These are phyloP conservation scores for Chlamydomonas reinhardtii DNA, from an alignment of 163 green algal genomes.

Conservation along the genomic window DNA sequence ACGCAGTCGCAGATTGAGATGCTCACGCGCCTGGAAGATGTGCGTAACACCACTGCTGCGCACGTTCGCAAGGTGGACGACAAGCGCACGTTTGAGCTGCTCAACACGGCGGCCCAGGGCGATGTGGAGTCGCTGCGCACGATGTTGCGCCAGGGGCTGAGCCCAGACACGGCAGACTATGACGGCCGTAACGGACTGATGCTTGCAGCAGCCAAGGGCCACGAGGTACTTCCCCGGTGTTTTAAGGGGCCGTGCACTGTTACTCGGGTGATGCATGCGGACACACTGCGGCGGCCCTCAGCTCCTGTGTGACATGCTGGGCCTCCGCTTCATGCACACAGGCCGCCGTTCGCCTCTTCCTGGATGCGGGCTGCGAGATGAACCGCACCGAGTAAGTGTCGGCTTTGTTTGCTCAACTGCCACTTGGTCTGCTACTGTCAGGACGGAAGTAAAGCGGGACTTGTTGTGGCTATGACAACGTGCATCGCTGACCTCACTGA, in stretches of 20 bases:
- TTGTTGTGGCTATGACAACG: no score
- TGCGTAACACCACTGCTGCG: neutral
- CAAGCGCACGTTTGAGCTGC: neutral
- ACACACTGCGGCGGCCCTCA: no score
- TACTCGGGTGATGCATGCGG: no score
- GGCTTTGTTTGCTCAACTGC: no score
- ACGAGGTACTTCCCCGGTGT: neutral
- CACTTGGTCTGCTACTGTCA: no score
- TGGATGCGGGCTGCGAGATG: conserved; percentile 13
- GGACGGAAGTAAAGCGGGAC: no score
- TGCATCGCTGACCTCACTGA: no score
- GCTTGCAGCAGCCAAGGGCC: conserved; percentile 10
- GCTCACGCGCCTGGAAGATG: neutral
- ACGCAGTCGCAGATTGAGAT: neutral
- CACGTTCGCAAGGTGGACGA: neutral
- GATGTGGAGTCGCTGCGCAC: neutral
- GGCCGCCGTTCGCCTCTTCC: conserved; percentile 1
- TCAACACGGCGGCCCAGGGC: neutral
- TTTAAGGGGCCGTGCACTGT: no score
- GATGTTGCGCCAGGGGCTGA: neutral
- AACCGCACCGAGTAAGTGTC: conserved; percentile 4
- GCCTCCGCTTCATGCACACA: neutral
- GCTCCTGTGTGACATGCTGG: no score
- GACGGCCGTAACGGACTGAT: conserved; percentile 14
- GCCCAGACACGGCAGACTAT: conserved; percentile 21